A percentile compares a stretch with the other conserved stretches of the same genome.
Conservation (phyloP, 2,329 filamentous ascomycete species). For the Colletotrichum falcatum region DNA sequence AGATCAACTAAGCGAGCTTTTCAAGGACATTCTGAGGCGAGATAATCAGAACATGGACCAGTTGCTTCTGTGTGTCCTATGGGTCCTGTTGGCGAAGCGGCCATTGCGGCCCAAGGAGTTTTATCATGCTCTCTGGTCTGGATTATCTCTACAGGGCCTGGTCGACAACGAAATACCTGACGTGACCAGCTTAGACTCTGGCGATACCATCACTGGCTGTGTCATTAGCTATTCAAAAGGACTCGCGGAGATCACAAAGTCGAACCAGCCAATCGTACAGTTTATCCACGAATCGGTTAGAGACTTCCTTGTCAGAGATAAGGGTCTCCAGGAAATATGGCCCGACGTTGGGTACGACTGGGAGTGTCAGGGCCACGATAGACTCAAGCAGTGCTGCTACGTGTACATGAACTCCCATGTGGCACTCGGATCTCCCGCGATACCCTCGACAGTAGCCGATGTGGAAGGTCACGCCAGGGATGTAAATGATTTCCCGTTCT, state of each 20-base stretch:
- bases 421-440: neutral
- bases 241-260: conserved; percentile 56
- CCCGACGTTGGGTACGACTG: conserved; percentile 50
- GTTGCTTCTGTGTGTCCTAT: conserved; percentile 61
- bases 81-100: conserved; percentile 62
- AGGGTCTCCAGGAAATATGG: conserved; percentile 48
- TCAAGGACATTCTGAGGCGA: conserved; percentile 62
- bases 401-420: conserved; percentile 49
- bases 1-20: conserved; percentile 57
- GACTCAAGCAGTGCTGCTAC: conserved; percentile 57
- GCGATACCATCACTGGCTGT: conserved; percentile 47
- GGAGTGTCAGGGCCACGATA: conserved; percentile 53
- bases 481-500: conserved; percentile 54
- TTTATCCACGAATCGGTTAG: conserved; percentile 66
- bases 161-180: conserved; percentile 45
- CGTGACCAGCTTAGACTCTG: conserved; percentile 42
- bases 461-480: neutral
- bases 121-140: conserved; percentile 55
- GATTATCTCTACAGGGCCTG: conserved; percentile 25
- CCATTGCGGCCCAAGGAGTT: conserved; percentile 59
- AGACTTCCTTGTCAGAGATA: conserved; percentile 58
- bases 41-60: conserved; percentile 56
- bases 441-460: neutral
- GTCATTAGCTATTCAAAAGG: conserved; percentile 62
- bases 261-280: conserved; percentile 53